Evolutionary conservation across 2,329 filamentous ascomycete genomes (phyloP).

Genomic region (Penicillium oxalicum): DNA sequence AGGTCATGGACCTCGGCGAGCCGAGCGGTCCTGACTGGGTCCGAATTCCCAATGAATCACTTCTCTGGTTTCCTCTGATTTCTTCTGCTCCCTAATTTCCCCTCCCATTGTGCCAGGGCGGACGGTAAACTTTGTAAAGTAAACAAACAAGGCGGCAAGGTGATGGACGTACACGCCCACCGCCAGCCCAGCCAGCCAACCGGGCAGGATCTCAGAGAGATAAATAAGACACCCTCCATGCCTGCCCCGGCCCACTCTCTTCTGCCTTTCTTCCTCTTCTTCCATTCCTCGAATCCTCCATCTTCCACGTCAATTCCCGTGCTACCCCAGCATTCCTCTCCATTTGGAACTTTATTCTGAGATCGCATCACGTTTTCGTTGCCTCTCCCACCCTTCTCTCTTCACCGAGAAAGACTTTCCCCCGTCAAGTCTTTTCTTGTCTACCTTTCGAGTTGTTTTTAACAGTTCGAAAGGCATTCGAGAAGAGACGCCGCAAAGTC

Average conservation of each 20-base stretch:
- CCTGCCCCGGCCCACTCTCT: slow-evolving; percentile 4
- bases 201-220: background rate
- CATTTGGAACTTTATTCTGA: slow-evolving; percentile 9
- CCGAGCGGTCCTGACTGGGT: no score
- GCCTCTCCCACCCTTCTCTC: slow-evolving; percentile 11
- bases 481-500: slow-evolving; percentile 70
- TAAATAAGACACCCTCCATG: slow-evolving; percentile 21
- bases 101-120: no score
- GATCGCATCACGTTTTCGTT: slow-evolving; percentile 17
- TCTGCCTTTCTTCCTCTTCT: slow-evolving; percentile 15
- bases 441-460: slow-evolving; percentile 43
- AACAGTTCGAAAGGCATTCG: slow-evolving; percentile 51
- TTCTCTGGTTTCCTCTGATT: background rate
- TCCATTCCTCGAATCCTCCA: slow-evolving; percentile 15
- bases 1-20: no score
- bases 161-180: background rate
- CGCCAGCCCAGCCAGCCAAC: background rate
- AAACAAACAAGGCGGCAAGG: slow-evolving; percentile 16
- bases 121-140: slow-evolving; percentile 4
- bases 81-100: background rate
- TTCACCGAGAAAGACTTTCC: slow-evolving; percentile 34
- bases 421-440: slow-evolving; percentile 43
- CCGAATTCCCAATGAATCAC: background rate
- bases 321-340: slow-evolving; percentile 7
- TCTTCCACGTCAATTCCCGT: background rate